These are phyloP conservation scores for Mortierella sp. DNA, from an alignment of 371 early-diverging fungal species.

Conservation along the genomic window DNA sequence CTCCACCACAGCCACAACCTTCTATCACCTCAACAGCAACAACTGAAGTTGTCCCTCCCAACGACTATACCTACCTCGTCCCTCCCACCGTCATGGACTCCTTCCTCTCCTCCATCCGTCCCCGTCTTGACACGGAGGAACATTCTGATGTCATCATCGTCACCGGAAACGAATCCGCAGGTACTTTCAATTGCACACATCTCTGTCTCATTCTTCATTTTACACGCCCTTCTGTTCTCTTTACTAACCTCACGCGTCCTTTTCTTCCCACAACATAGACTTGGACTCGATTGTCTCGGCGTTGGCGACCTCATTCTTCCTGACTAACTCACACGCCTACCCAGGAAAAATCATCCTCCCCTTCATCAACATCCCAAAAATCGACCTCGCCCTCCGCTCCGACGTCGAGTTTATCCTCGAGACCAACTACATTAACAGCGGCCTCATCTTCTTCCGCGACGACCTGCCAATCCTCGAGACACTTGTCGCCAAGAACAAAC, in stretches of 20 bases:
- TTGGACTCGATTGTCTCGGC: conserved; percentile 79
- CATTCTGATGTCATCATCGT: conserved; percentile 60
- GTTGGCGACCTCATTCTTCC: conserved; percentile 65
- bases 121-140: conserved; percentile 36
- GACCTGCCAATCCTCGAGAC: conserved; percentile 39
- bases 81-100: conserved; percentile 32
- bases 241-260: background rate
- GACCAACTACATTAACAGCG: conserved; percentile 24
- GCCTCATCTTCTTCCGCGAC: conserved; percentile 44
- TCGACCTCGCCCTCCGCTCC: conserved; percentile 76
- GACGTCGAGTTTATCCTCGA: conserved; percentile 69
- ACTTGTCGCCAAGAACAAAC: conserved; percentile 36
- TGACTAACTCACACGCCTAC: conserved; percentile 20
- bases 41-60: background rate
- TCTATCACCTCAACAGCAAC: background rate
- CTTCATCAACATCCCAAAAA: conserved; percentile 69
- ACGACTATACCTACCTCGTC: background rate
- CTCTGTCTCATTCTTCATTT: background rate
- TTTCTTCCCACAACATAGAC: conserved; percentile 57
- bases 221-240: background rate
- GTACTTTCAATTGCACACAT: conserved; percentile 37
- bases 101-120: conserved; percentile 28
- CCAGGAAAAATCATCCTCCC: conserved; percentile 56
- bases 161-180: conserved; percentile 82
- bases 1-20: background rate